Evolutionary conservation across 2,329 filamentous ascomycete species (phyloP).

Genomic region (Cladorrhinum sp.): DNA sequence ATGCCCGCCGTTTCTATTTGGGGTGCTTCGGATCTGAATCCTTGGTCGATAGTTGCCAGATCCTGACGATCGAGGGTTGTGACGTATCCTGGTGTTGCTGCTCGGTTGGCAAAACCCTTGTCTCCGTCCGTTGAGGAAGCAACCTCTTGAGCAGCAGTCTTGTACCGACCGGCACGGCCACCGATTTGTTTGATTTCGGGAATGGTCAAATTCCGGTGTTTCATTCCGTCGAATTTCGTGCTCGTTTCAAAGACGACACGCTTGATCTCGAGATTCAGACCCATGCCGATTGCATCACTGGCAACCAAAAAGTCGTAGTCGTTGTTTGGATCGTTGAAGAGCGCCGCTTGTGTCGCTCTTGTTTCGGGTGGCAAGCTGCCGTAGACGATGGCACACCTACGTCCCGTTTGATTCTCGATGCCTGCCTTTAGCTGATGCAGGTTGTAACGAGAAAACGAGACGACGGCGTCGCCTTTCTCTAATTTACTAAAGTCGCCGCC

Average conservation of each 20-base stretch:
- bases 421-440: conserved; percentile 77
- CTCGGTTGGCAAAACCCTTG: neutral
- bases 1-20: conserved; percentile 71
- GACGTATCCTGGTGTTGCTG: conserved; percentile 60
- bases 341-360: conserved; percentile 79
- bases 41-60: conserved; percentile 56
- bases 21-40: conserved; percentile 61
- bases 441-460: conserved; percentile 77
- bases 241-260: conserved; percentile 82
- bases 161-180: conserved; percentile 84
- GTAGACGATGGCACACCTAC: conserved; percentile 88
- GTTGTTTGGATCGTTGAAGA: conserved; percentile 94
- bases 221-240: conserved; percentile 65
- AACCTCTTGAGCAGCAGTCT: conserved; percentile 61
- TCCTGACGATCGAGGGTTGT: conserved; percentile 74
- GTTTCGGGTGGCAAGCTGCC: conserved; percentile 90
- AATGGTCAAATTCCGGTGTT: conserved; percentile 57
- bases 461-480: conserved; percentile 85
- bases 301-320: conserved; percentile 94
- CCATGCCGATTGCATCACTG: conserved; percentile 87
- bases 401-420: conserved; percentile 73
- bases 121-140: neutral
- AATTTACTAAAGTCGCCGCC: conserved; percentile 62
- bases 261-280: conserved; percentile 87
- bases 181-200: conserved; percentile 94